phyloP scores from a whole-genome alignment of 2,329 filamentous ascomycete genomes.

The Calonectria crousiana region DNA sequence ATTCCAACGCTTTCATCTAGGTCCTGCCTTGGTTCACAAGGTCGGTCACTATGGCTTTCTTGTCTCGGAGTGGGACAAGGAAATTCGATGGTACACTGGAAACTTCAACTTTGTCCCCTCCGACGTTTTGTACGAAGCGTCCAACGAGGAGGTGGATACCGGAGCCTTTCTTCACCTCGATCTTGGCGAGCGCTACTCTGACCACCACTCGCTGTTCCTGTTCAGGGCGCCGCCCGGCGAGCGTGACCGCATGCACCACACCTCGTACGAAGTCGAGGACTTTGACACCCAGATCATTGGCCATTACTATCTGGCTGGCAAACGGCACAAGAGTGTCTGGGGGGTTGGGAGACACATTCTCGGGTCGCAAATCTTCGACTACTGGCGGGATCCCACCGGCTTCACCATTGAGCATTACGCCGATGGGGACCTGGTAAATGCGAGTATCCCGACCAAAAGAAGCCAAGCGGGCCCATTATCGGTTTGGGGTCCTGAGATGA shows the following conservation, averaged over 20 bases:
- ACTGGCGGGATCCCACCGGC: constrained; percentile 11
- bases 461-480: background rate
- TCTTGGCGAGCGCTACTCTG: constrained; percentile 59
- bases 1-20: constrained; percentile 14
- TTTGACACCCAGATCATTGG: constrained; percentile 72
- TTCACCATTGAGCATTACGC: constrained; percentile 68
- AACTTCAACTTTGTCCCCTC: constrained; percentile 57
- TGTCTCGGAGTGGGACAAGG: constrained; percentile 33
- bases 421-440: constrained; percentile 71
- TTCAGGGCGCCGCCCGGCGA: background rate
- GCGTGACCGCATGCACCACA: constrained; percentile 27
- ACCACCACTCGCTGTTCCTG: constrained; percentile 59
- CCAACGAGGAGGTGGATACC: constrained; percentile 41
- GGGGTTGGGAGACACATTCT: constrained; percentile 72
- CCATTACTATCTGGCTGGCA: constrained; percentile 67
- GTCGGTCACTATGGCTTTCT: constrained; percentile 23
- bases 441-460: background rate
- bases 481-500: constrained; percentile 13
- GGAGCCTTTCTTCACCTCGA: constrained; percentile 66
- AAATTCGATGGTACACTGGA: constrained; percentile 25
- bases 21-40: constrained; percentile 16
- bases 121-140: constrained; percentile 42
- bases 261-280: constrained; percentile 63
- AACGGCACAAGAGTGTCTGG: constrained; percentile 68
- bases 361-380: constrained; percentile 50